Evolutionary conservation across 2,329 filamentous ascomycete species (phyloP), one percentile per base, ranked within the genome.

Genomic region (Cryphonectria carpinicola): DNA sequence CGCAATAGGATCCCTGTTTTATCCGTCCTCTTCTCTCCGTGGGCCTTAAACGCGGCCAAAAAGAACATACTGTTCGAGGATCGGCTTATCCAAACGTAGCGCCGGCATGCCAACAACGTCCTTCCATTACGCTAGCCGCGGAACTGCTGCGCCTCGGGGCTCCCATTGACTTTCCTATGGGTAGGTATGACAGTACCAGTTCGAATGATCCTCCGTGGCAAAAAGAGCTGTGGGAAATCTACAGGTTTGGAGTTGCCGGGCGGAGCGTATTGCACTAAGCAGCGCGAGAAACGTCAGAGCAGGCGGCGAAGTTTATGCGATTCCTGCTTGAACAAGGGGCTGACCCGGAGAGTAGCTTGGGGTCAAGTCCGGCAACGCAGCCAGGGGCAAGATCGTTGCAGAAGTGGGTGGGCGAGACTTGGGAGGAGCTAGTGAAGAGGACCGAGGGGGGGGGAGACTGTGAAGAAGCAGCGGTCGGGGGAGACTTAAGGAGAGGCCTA

Each of bases 111-210:
- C 39, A 41, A 62, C 22, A 25, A 62, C 10, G 8, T 68, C 66
- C 22, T 43, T 68, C 66, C 43, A 49, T 62, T 41, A 46, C 66
- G 7, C 35, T 68, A n/a, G 66, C 56, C 58, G 28, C 41, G 22
- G 66, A 68, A 61, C 66, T 68, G 41, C 13, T 68, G 25, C 56
- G 66, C 25, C 66, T 68, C n/a, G 66, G 56, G n/a, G 66, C 66
- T 19, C 56, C 39, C 43, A 62, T 68, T 35, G 58, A 68, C 56
- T 68, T 52, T 35, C 66, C 66, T 7, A 37, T 28, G 17, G 14
- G 17, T 5, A 2, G 17, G 28, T 37, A 14, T n/a, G n/a, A n/a
- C 52, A 67, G 17, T 28, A 37, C 37, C 54, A 67, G 37, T n/a
- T n/a, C n/a, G n/a, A n/a, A n/a, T n/a, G n/a, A n/a, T n/a, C n/a